phyloP scores from a whole-genome alignment of 106 monocot genomes.

The Xerophyta viscosa region DNA sequence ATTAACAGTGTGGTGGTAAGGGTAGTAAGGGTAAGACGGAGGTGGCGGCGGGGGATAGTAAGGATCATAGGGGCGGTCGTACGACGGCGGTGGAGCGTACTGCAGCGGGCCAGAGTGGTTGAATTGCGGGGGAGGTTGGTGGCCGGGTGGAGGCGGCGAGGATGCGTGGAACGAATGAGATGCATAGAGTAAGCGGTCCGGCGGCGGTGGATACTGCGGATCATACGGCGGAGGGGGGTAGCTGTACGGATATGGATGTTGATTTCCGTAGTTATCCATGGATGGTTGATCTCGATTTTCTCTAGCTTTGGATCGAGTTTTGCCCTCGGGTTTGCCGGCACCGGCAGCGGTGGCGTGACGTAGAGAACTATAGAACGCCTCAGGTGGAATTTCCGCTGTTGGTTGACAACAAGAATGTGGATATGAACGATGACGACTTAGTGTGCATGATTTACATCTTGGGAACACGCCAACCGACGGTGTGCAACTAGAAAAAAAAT shows the following conservation, averaged over 20 bases:
- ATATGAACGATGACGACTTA: no score
- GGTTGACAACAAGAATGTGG: no score
- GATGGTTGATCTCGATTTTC: neutral
- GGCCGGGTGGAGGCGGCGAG: neutral
- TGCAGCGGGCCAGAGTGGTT: conserved; percentile 8
- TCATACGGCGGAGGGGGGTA: conserved; percentile 11
- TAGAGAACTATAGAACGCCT: no score
- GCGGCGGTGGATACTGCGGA: conserved; percentile 6
- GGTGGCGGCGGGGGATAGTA: neutral
- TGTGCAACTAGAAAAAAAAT: no score
- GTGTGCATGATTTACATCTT: no score
- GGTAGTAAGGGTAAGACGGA: neutral
- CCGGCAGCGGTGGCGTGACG: no score
- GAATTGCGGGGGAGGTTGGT: neutral
- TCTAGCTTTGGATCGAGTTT: no score
- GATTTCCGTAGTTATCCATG: conserved; percentile 33
- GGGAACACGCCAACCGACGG: no score
- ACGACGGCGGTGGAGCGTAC: no score
- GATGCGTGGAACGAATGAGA: conserved; percentile 13
- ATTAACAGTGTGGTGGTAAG: conserved; percentile 5
- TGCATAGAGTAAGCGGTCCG: conserved; percentile 4
- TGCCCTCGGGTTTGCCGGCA: no score
- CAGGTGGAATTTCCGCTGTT: no score
- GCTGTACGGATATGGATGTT: conserved; percentile 14
- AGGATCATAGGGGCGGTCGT: no score